phyloP scores from a whole-genome alignment of 2,329 filamentous ascomycete genomes.

The Alternaria novae-zelandiae region DNA sequence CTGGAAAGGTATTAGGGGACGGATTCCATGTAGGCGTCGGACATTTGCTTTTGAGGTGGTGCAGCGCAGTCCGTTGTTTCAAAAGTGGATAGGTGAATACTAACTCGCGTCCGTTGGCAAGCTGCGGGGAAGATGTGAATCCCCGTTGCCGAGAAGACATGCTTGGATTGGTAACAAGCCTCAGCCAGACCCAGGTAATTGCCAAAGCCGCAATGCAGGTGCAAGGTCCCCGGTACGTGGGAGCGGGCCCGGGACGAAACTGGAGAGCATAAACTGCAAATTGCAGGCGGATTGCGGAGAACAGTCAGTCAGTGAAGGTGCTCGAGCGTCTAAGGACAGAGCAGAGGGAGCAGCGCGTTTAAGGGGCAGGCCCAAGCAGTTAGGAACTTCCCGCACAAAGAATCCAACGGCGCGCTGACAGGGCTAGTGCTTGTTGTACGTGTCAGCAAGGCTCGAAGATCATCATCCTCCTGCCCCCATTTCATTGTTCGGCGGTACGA shows the following conservation, averaged over 20 bases:
- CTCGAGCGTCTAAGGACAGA: conserved; percentile 14
- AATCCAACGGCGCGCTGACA: conserved; percentile 11
- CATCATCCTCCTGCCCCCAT: conserved; percentile 9
- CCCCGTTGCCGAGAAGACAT: conserved; percentile 38
- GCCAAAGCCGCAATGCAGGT: conserved; percentile 8
- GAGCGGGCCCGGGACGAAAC: neutral
- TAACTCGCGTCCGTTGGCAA: conserved; percentile 30
- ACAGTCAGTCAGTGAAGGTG: conserved; percentile 1
- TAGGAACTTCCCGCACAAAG: conserved; percentile 1
- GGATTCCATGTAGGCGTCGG: conserved; percentile 18
- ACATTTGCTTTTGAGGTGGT: conserved; percentile 21
- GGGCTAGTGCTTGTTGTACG: conserved; percentile 24
- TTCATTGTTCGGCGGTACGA: conserved; percentile 17
- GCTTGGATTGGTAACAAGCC: conserved; percentile 15
- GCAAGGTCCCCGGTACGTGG: conserved; percentile 5
- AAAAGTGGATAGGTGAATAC: conserved; percentile 23
- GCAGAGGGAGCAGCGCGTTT: conserved; percentile 13
- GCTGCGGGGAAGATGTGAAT: conserved; percentile 34
- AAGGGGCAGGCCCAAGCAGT: conserved; percentile 21
- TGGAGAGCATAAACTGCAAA: conserved; percentile 12
- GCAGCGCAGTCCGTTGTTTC: conserved; percentile 17
- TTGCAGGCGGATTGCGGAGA: conserved; percentile 4
- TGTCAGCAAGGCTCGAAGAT: conserved; percentile 29
- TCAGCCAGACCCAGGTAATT: conserved; percentile 3
- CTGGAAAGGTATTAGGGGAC: conserved; percentile 26